Base-by-base conservation (phyloP, 768 basidiomycete species). In the Chlorophyllum brunneum region DNA sequence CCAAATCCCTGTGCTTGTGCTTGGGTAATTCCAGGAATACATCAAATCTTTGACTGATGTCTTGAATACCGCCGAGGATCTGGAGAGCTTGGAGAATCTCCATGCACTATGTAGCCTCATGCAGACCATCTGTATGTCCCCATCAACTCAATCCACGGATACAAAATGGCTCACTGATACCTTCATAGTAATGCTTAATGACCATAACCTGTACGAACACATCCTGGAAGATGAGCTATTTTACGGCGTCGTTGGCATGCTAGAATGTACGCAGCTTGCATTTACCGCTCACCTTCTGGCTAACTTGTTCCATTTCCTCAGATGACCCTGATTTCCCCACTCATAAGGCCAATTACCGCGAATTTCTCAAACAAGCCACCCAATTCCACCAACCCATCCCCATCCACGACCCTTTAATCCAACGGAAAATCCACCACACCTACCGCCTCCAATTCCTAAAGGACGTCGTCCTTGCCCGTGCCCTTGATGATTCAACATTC, bases 381-480 rank as follows among this genome's bases (percentile, higher is more conserved):
- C 83, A 80, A 50, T 98, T 92, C 70, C 88, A 91, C 61, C 85
- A 95, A 68, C 93, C 95, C 39, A 85, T 98, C 57, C 77, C 81
- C 26, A 88, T 98, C 63, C 79, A 80, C 37, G 92, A 95, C 59
- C 68, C 77, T 16, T 58, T 66, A 38, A 86, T 97, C 39, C 85
- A 88, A 61, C 80, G 79, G 52, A 98, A 98, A 70, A 88, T 98
- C 23, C 95, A 98, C 68, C 93, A 97, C 64, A 98, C 94, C 2
- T 98, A 98, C 67, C 91, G 97, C 16, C 79, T 99, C 5, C 92
- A 93, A 63, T 98, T 93, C 70, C 86, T 99, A 62, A 98, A 98
- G 67, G 97, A 99, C 65, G 95, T 99, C 54, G 92, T 99, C 36
- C 88, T 99, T 43, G 92, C 94, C 0, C 86, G 97, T 15, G 86